Percentiles rank a stretch among this genome's conserved stretches.
Evolutionary conservation across 2,329 filamentous ascomycete species (phyloP).

Genomic region (Dothideomycetes sp.): DNA sequence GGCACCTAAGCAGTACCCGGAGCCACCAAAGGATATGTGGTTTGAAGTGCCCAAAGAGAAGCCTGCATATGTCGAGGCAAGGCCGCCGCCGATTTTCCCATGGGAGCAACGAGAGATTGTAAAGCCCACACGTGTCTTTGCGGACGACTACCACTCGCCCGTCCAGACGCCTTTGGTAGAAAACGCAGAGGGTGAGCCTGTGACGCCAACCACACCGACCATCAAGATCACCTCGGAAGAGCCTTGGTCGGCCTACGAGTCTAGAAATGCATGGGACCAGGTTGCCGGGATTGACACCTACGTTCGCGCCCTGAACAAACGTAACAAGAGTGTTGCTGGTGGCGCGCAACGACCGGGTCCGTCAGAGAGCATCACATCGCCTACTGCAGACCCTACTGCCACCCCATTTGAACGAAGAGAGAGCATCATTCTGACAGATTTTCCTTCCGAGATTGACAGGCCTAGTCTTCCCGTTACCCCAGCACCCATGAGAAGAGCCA

Average conservation of each 20-base stretch:
- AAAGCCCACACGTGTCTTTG: slow-evolving; percentile 55
- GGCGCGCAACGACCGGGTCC: not conserved
- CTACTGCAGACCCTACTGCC: slow-evolving; percentile 8
- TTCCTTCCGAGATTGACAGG: slow-evolving; percentile 69
- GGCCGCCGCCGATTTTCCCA: slow-evolving; percentile 67
- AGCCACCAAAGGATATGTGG: slow-evolving; percentile 79
- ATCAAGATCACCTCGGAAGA: slow-evolving; percentile 39
- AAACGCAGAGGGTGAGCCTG: not conserved
- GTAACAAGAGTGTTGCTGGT: slow-evolving; percentile 25
- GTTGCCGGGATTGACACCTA: slow-evolving; percentile 81
- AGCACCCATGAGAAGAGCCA: slow-evolving; percentile 60
- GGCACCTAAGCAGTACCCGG: slow-evolving; percentile 65
- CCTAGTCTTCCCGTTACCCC: slow-evolving; percentile 87
- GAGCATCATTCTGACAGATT: slow-evolving; percentile 70
- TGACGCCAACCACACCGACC: slow-evolving; percentile 30
- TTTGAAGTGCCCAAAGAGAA: slow-evolving; percentile 60
- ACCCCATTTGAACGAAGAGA: slow-evolving; percentile 27
- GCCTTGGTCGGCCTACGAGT: slow-evolving; percentile 58
- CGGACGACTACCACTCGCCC: slow-evolving; percentile 34
- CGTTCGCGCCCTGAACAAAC: slow-evolving; percentile 57
- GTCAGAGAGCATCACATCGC: slow-evolving; percentile 10
- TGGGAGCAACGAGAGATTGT: slow-evolving; percentile 67
- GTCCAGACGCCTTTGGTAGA: slow-evolving; percentile 10
- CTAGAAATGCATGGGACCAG: slow-evolving; percentile 86
- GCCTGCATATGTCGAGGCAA: slow-evolving; percentile 47